These are phyloP conservation scores for Pseudohalonectria lignicola DNA, from an alignment of 2,329 filamentous ascomycete genomes.

Conservation along the genomic window DNA sequence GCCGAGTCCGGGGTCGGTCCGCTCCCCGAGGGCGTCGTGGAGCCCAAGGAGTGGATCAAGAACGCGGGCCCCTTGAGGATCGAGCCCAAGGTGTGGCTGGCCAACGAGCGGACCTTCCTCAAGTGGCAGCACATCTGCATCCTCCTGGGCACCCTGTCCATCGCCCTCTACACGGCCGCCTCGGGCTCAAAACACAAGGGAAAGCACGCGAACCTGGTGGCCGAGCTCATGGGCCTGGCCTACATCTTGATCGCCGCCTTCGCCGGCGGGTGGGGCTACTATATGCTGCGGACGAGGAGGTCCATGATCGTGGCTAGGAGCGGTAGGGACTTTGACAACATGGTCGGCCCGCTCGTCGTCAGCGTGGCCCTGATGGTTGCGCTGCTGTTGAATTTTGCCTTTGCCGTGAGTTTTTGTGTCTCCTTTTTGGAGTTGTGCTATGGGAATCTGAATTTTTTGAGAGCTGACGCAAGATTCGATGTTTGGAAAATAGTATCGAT, in stretches of 20 bases:
- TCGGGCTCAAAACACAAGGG: not conserved
- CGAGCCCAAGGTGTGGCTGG: constrained; percentile 97
- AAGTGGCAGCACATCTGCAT: constrained; percentile 97
- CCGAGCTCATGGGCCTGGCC: constrained; percentile 66
- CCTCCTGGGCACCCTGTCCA: constrained; percentile 70
- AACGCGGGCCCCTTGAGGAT: constrained; percentile 85
- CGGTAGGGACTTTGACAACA: constrained; percentile 86
- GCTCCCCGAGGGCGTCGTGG: constrained; percentile 77
- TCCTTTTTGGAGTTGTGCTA: not conserved
- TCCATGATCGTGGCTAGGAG: constrained; percentile 76
- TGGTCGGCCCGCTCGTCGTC: constrained; percentile 74
- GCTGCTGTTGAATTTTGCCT: constrained; percentile 75
- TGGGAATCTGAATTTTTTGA: not conserved
- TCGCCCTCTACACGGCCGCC: constrained; percentile 83
- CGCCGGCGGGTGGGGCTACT: constrained; percentile 78
- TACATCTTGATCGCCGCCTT: constrained; percentile 78
- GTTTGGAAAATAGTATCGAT: constrained; percentile 6
- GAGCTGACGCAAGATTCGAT: not conserved
- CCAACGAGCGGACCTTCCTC: constrained; percentile 95
- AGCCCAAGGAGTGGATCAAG: constrained; percentile 85
- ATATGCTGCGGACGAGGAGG: constrained; percentile 64
- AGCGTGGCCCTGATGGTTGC: constrained; percentile 69
- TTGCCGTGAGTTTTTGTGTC: constrained; percentile 50
- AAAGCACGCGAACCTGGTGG: constrained; percentile 51
- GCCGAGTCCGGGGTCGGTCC: constrained; percentile 29